Evolutionary conservation across 768 basidiomycete species (phyloP).

Genomic region (Dictyophora rubrovolvata): DNA sequence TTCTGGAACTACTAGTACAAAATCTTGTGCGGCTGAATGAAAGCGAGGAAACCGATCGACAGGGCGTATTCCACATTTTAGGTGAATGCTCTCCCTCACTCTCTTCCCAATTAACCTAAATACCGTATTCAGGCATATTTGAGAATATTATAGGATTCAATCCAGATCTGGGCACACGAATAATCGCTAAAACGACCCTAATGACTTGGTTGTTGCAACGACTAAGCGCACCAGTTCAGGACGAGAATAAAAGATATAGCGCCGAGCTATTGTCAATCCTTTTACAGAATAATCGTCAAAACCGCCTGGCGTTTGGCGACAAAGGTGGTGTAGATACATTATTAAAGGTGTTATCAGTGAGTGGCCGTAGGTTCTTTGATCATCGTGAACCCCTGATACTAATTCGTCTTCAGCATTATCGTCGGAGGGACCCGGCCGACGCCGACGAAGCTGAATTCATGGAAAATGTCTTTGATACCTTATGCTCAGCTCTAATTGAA

Average conservation of each 20-base stretch:
- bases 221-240: constrained; percentile 59
- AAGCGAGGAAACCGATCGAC: constrained; percentile 78
- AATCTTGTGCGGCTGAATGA: constrained; percentile 87
- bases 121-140: constrained; percentile 54
- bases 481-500: constrained; percentile 82
- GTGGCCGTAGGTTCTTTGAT: constrained; percentile 23
- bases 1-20: constrained; percentile 81
- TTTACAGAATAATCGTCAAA: constrained; percentile 61
- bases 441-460: constrained; percentile 94
- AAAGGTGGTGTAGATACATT: constrained; percentile 69
- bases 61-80: constrained; percentile 90
- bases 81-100: constrained; percentile 30
- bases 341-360: constrained; percentile 72
- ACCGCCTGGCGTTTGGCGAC: constrained; percentile 59
- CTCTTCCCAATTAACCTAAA: neutral
- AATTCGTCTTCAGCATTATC: constrained; percentile 56
- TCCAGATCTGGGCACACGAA: constrained; percentile 56
- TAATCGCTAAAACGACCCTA: constrained; percentile 68
- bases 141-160: constrained; percentile 88
- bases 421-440: constrained; percentile 72
- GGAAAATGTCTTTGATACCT: constrained; percentile 88
- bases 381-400: constrained; percentile 8
- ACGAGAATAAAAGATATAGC: constrained; percentile 89
- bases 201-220: constrained; percentile 73
- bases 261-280: constrained; percentile 91